Evolutionary conservation across 805 yeast genomes (phyloP).

Genomic region (Yamadazyma takamatsuzukensis): DNA sequence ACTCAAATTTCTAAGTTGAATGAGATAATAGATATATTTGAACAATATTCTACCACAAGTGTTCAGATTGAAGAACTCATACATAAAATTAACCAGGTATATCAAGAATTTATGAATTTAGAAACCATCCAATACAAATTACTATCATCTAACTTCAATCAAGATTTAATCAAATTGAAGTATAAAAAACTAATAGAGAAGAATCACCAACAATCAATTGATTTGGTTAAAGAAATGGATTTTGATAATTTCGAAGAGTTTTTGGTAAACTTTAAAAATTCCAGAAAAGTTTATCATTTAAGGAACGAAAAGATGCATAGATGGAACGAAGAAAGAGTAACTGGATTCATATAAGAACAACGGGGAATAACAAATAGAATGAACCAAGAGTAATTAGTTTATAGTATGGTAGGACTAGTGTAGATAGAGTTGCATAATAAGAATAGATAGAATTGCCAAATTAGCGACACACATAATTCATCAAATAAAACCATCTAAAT

Average conservation of each 20-base stretch:
- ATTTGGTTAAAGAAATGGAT: conserved; percentile 10
- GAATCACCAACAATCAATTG: conserved; percentile 19
- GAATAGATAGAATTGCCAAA: too few species aligned
- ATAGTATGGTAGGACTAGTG: too few species aligned
- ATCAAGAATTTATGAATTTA: conserved; percentile 29
- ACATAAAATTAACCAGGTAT: conserved; percentile 18
- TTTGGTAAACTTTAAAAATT: conserved; percentile 16
- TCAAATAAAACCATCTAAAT: too few species aligned
- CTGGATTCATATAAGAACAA: conserved; percentile 28
- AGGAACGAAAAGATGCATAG: conserved; percentile 35
- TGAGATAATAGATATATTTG: conserved; percentile 15
- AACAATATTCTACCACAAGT: conserved; percentile 18
- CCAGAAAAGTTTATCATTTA: conserved; percentile 25
- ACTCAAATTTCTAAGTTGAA: conserved; percentile 18
- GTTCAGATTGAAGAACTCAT: conserved; percentile 22
- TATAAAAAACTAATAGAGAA: conserved; percentile 21
- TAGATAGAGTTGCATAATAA: too few species aligned
- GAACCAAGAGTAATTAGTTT: too few species aligned
- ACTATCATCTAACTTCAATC: conserved; percentile 34
- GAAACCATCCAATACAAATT: conserved; percentile 39
- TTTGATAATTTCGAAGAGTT: conserved; percentile 14
- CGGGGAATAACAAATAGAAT: too few species aligned
- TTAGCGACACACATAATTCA: too few species aligned
- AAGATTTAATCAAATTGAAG: conserved; percentile 26
- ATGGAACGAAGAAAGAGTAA: conserved; percentile 43